Evolutionary conservation across 2,329 filamentous ascomycete genomes (phyloP), one percentile per base, ranked within the genome.

Genomic region (Paecilomyces sp.): DNA sequence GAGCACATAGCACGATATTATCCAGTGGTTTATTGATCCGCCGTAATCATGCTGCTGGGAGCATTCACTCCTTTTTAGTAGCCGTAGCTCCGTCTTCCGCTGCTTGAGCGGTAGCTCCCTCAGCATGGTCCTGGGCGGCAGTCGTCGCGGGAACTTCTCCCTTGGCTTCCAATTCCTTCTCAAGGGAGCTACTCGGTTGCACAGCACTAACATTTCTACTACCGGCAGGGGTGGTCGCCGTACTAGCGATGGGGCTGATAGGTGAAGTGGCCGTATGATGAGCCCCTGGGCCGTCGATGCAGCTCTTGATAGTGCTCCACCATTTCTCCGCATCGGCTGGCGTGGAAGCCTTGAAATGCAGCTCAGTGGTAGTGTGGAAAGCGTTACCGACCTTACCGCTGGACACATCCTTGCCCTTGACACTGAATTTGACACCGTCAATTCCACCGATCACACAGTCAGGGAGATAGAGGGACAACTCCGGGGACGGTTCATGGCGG

Each of bases 401-500:
- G 69, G 88, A 88, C 59, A 88, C 85, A 72, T 99, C 92, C 76
- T 97, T 97, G 74, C 94, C 94, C 80, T 96, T 96, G 74, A 99
- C 83, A 70, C 86, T 91, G 82, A 99, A 97, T 76, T 96, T 97
- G 61, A 88, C 84, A 58, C 89, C 92, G 65, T 82, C 86, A 31
- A 85, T 75, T 24, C 79, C 82, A 60, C 92, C 91, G 60, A 97
- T 84, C 54, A 88, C 76, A 67, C 93, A 95, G 67, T 99, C 94
- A 11, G 94, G 92, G 0, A 99, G 86, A 75, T 93, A 97, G 65
- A 99, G 85, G 13, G 90, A 94, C 50, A 94, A 80, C 73, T 99
- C 93, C 0, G 94, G 93, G 59, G 84, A 82, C 6, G 76, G 76
- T n/a, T 78, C 75, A 52, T 67, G 81, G 60, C 78, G 78, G 70